phyloP scores from a whole-genome alignment of 2,329 filamentous ascomycete species.

The Septoria petroselini region DNA sequence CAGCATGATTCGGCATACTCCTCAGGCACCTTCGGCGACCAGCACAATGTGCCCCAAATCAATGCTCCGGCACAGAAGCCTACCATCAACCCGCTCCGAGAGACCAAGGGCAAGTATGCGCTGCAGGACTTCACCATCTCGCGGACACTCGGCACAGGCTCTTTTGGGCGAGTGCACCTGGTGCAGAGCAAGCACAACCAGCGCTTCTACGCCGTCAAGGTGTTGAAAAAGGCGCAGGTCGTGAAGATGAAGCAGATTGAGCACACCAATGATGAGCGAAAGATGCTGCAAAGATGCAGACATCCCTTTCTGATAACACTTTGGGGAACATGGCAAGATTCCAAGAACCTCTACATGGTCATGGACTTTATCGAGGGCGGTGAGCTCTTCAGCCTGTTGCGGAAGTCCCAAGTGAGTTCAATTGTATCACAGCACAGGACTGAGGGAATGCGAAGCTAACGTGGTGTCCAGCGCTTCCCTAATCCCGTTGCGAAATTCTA shows the following conservation, averaged over 20 bases:
- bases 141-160: conserved; percentile 90
- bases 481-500: conserved; percentile 99
- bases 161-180: conserved; percentile 92
- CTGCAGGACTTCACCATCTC: conserved; percentile 85
- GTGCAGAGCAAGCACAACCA: conserved; percentile 98
- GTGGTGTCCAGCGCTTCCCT: conserved; percentile 76
- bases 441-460: neutral
- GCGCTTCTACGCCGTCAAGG: conserved; percentile 96
- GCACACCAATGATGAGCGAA: conserved; percentile 96
- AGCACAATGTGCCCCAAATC: conserved; percentile 39
- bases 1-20: conserved; percentile 40
- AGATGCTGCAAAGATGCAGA: conserved; percentile 94
- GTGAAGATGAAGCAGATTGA: conserved; percentile 99
- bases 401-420: conserved; percentile 71
- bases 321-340: conserved; percentile 97
- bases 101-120: conserved; percentile 97
- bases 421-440: neutral
- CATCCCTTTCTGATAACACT: conserved; percentile 96
- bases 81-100: conserved; percentile 49
- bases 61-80: conserved; percentile 36
- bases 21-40: conserved; percentile 38
- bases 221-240: conserved; percentile 96
- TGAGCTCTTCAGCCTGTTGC: conserved; percentile 89
- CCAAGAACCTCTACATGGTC: conserved; percentile 97
- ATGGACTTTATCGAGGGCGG: conserved; percentile 99